A percentile compares a stretch with the other conserved stretches of the same genome.
Conservation (phyloP, 169 alveolate species). For the Eimeria nieschulzi region DNA sequence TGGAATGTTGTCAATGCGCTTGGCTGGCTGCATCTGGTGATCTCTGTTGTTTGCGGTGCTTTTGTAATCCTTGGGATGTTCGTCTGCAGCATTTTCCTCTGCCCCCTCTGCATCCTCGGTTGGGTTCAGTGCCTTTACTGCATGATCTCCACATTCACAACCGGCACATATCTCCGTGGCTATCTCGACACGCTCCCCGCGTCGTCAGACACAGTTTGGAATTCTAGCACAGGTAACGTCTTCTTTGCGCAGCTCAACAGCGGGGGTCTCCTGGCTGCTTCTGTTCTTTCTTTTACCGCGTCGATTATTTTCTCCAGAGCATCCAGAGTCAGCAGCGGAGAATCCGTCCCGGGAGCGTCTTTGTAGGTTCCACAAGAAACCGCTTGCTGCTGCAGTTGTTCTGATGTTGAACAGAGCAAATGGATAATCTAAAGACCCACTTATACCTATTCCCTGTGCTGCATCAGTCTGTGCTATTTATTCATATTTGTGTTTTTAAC, state of each 20-base stretch:
- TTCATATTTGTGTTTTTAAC: not conserved
- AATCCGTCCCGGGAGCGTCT: constrained; percentile 49
- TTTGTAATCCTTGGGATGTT: constrained; percentile 45
- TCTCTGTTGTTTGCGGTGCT: constrained; percentile 28
- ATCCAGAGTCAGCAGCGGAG: constrained; percentile 28
- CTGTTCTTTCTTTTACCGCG: constrained; percentile 23
- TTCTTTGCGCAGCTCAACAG: constrained; percentile 49
- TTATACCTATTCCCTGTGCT: not conserved
- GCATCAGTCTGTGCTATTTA: not conserved
- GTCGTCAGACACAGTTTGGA: not conserved
- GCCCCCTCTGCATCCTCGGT: constrained; percentile 63
- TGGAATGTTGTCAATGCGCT: not conserved
- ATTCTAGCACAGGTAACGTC: not conserved
- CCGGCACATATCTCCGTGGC: constrained; percentile 30
- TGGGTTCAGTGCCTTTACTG: constrained; percentile 26
- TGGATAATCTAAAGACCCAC: not conserved
- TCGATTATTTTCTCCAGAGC: constrained; percentile 29
- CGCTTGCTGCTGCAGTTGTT: constrained; percentile 15
- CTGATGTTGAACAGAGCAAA: too few species aligned
- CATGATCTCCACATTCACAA: constrained; percentile 12
- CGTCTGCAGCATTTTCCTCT: constrained; percentile 28
- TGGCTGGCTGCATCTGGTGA: constrained; percentile 36
- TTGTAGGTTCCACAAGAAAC: constrained; percentile 3
- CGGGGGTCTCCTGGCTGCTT: constrained; percentile 24
- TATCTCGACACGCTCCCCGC: not conserved